Evolutionary conservation across 192 early-diverging fungal genomes (phyloP), one percentile per base, ranked within the genome.

Genomic region (Chytriomyces hyalinus): DNA sequence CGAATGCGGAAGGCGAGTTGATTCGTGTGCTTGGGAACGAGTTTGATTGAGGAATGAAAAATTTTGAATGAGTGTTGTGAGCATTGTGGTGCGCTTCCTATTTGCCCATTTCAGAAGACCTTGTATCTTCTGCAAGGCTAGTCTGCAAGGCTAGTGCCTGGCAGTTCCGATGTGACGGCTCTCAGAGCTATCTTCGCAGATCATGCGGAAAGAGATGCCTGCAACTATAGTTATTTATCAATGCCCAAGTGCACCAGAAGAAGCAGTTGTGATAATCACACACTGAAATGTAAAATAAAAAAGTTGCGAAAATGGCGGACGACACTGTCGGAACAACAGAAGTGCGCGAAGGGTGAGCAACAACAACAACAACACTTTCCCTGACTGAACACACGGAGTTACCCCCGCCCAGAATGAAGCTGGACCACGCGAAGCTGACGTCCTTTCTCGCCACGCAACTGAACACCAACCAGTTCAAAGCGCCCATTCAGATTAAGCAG

Each of bases 401-500:
- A 4, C 36, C 36, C 36, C 36, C 15, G 4, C 0, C 11, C 61
- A 85, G 84, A 46, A 85, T 85, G 84, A 65, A 85, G 45, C n/a
- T 87, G 7, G 88, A 97, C 78, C 65, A 83, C 0, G 50, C 46
- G 9, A 82, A 67, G 49, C 87, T 97, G 6, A 86, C 88, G 45
- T 69, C 70, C 3, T 96, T 92, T 77, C 87, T 96, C 13, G 20
- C 53, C 13, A 71, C 81, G 20, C 76, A 82, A 49, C 82, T 92
- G 47, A 44, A 89, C 45, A 59, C 60, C 6, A 4, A 28, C n/a
- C 9, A 67, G 26, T 80, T 89, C 49, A 81, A 80, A 17, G 67
- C 78, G 28, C 95, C 95, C 4, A 78, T 97, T 45, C 69, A 87
- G 13, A 77, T 96, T 51, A 85, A 87, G 66, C 95, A 98, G 86